Base-by-base conservation (phyloP, 805 yeast genomes). In the Komagataella pastoris region DNA sequence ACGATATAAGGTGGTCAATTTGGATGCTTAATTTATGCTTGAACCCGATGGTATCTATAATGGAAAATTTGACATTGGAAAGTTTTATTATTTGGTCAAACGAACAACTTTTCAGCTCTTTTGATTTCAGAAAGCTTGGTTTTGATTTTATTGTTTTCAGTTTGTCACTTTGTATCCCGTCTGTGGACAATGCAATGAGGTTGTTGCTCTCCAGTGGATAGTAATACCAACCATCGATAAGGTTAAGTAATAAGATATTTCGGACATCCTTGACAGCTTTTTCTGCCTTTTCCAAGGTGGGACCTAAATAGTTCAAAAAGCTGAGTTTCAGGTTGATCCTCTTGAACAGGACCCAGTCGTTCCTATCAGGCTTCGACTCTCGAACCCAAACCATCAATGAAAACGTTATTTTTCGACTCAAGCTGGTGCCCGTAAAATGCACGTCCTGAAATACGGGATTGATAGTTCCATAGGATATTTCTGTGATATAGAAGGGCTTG, bases 31-130 rank as follows among this genome's bases (percentile, higher is more conserved):
- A 49, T 43, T 47, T 43, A 7, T 47, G 40, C 12, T 50, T 52
- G 44, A 40, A n/a, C 12, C 52, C 24, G 3, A 59, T 17, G 7
- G 69, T 50, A 50, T 72, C 76, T 30, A 62, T 60, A 8, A 70
- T 62, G 50, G 72, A 68, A 17, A 61, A 54, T 14, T 68, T 67
- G 12, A 68, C 55, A 30, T 70, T 70, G 49, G 69, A 69, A 53
- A 72, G 51, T 50, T 70, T 71, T 74, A 72, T 69, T 10, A 70
- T 62, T 24, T 67, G 69, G 52, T 71, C 75, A 55, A 65, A 72
- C 0, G 69, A 59, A 51, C 72, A 62, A 10, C 30, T 5, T 48
- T 54, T 30, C 48, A 49, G 49, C 24, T 2, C 47, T 51, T 30
- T 47, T 43, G 3, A 36, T 23, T 23, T 17, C 21, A n/a, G 30